Conservation (phyloP, 805 yeast species). For the Diddensiella caesifluorescens region DNA sequence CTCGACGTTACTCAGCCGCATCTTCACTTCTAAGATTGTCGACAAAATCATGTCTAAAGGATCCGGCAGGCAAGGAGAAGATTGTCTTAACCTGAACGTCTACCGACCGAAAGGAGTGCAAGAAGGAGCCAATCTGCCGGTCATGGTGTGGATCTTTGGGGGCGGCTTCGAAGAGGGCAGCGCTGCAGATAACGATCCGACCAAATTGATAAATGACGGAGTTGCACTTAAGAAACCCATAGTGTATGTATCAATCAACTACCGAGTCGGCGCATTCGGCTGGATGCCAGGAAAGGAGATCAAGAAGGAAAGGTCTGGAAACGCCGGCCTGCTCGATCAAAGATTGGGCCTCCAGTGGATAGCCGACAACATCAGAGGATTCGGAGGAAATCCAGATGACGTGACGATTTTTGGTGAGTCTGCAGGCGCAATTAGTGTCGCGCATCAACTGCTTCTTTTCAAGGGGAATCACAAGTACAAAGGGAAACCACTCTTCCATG, state of each 20-base stretch:
- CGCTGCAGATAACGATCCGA: slow-evolving; percentile 22
- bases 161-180: slow-evolving; percentile 32
- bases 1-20: neutral
- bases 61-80: slow-evolving; percentile 20
- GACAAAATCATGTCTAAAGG: neutral
- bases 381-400: slow-evolving; percentile 35
- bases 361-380: slow-evolving; percentile 30
- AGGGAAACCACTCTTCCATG: slow-evolving; percentile 17
- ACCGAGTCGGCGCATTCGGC: slow-evolving; percentile 35
- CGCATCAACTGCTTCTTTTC: slow-evolving; percentile 13
- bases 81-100: slow-evolving; percentile 28
- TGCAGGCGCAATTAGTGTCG: slow-evolving; percentile 31
- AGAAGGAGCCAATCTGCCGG: slow-evolving; percentile 19
- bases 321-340: slow-evolving; percentile 37
- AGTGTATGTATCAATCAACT: slow-evolving; percentile 29
- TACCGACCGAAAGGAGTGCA: slow-evolving; percentile 22
- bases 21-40: neutral
- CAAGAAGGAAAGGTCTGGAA: slow-evolving; percentile 25
- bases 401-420: slow-evolving; percentile 36
- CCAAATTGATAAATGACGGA: slow-evolving; percentile 15
- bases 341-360: slow-evolving; percentile 35
- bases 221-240: slow-evolving; percentile 14
- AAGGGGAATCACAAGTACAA: slow-evolving; percentile 14
- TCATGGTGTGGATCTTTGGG: slow-evolving; percentile 33
- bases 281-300: slow-evolving; percentile 28